Conservation (phyloP, 2,329 filamentous ascomycete genomes). For the Aspergillus carbonarius region DNA sequence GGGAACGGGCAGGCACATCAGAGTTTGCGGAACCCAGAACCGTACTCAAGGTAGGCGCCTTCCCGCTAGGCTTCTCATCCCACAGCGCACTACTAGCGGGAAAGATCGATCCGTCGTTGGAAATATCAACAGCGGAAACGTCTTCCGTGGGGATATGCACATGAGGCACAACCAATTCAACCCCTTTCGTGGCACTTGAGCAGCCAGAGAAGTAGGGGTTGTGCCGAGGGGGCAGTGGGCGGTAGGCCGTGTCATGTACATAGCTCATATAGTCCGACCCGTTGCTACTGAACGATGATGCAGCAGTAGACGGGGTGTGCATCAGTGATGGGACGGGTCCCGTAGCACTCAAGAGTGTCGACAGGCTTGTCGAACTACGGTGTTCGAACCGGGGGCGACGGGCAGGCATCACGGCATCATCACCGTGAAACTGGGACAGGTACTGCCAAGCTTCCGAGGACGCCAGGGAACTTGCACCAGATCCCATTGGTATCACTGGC, state of each 20-base stretch:
- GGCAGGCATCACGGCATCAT: conserved; percentile 19
- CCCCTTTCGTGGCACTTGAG: conserved; percentile 32
- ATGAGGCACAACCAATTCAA: conserved; percentile 44
- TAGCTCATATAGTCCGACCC: conserved; percentile 34
- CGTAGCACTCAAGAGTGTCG: conserved; percentile 27
- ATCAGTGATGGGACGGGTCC: conserved; percentile 34
- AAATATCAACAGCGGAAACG: conserved; percentile 17
- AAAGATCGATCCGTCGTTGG: conserved; percentile 29
- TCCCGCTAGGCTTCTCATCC: conserved; percentile 18
- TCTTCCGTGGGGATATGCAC: conserved; percentile 21
- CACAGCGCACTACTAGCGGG: conserved; percentile 31
- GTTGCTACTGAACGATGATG: conserved; percentile 41
- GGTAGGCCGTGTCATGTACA: conserved; percentile 28
- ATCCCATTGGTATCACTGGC: conserved; percentile 40
- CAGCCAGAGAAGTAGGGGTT: conserved; percentile 39
- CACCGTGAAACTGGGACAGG: conserved; percentile 45
- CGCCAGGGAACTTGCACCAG: conserved; percentile 21
- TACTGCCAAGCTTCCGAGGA: conserved; percentile 46
- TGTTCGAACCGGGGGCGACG: conserved; percentile 21
- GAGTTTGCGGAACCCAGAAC: conserved; percentile 2
- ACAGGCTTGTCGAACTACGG: conserved; percentile 35
- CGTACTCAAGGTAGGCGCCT: conserved; percentile 14
- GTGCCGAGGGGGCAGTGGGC: conserved; percentile 42
- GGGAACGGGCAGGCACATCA: not conserved
- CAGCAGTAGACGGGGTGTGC: conserved; percentile 39